These are phyloP conservation scores for Metschnikowia aberdeeniae DNA, from an alignment of 805 yeast genomes.

Conservation along the genomic window DNA sequence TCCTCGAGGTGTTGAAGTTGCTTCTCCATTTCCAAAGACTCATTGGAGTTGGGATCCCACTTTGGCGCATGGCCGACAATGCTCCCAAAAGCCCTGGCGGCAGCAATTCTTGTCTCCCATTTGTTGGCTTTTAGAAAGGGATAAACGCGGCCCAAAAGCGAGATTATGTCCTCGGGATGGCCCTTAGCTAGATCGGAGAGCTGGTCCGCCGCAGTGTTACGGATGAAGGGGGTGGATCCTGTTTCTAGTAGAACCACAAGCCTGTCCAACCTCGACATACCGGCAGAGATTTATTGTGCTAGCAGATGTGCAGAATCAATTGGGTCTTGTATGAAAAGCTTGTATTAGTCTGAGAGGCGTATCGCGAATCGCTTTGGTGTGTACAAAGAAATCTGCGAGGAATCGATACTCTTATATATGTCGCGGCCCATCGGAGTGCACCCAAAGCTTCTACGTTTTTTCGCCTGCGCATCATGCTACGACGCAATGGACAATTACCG, in stretches of 20 bases:
- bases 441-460: slow-evolving; percentile 5
- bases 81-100: slow-evolving; percentile 93
- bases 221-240: slow-evolving; percentile 88
- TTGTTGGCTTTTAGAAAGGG: slow-evolving; percentile 78
- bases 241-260: slow-evolving; percentile 72
- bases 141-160: slow-evolving; percentile 79
- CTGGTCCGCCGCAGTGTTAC: slow-evolving; percentile 97
- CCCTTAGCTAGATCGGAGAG: slow-evolving; percentile 88
- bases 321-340: not conserved
- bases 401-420: slow-evolving; percentile 12
- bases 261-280: slow-evolving; percentile 51
- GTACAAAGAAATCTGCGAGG: slow-evolving; percentile 14
- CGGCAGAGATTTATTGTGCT: not conserved
- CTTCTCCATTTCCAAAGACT: slow-evolving; percentile 23
- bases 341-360: slow-evolving; percentile 1
- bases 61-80: slow-evolving; percentile 70
- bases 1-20: slow-evolving; percentile 16
- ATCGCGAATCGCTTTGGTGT: slow-evolving; percentile 8
- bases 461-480: not conserved
- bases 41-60: slow-evolving; percentile 78
- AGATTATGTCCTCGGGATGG: slow-evolving; percentile 89
- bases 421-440: slow-evolving; percentile 13
- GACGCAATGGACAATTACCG: not conserved
- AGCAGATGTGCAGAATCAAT: not conserved
- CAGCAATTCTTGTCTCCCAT: slow-evolving; percentile 96